These are phyloP conservation scores for Colletotrichum karsti DNA, from an alignment of 2,329 filamentous ascomycete genomes.

Conservation along the genomic window DNA sequence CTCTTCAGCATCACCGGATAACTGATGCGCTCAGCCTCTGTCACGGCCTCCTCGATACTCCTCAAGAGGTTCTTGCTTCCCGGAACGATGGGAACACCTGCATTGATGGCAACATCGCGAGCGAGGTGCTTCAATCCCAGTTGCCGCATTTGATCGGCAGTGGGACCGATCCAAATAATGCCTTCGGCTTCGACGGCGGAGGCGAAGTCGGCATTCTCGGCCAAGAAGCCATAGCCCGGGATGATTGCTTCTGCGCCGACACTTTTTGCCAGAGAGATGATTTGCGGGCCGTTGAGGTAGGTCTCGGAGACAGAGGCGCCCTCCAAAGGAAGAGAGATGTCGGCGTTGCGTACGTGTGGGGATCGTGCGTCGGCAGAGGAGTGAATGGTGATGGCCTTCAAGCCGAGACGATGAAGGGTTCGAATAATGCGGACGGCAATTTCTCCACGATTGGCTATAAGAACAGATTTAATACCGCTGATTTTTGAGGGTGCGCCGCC, in stretches of 20 bases:
- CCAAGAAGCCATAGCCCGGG: slow-evolving; percentile 74
- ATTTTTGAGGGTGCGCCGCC: not conserved
- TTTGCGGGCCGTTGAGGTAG: slow-evolving; percentile 73
- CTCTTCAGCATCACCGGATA: slow-evolving; percentile 57
- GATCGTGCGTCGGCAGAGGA: slow-evolving; percentile 68
- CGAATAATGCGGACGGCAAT: slow-evolving; percentile 77
- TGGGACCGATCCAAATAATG: slow-evolving; percentile 68
- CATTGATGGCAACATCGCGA: slow-evolving; percentile 39
- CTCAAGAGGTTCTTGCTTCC: slow-evolving; percentile 39
- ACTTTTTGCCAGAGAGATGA: slow-evolving; percentile 60
- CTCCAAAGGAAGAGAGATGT: slow-evolving; percentile 71
- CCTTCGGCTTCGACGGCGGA: slow-evolving; percentile 59
- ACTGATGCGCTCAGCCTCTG: slow-evolving; percentile 37
- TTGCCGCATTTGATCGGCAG: slow-evolving; percentile 49
- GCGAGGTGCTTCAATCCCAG: slow-evolving; percentile 49
- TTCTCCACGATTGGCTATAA: slow-evolving; percentile 80
- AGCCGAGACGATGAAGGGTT: slow-evolving; percentile 72
- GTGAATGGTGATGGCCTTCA: slow-evolving; percentile 76
- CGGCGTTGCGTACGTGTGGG: slow-evolving; percentile 75
- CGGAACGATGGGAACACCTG: slow-evolving; percentile 43
- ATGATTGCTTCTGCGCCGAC: slow-evolving; percentile 65
- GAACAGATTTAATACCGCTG: slow-evolving; percentile 38
- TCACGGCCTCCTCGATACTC: slow-evolving; percentile 36
- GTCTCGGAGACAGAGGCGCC: slow-evolving; percentile 53
- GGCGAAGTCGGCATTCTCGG: slow-evolving; percentile 71